Percentiles rank a stretch among this genome's conserved stretches.
phyloP scores from a whole-genome alignment of 495 filamentous ascomycete genomes.

The Penicillium riverlandense region DNA sequence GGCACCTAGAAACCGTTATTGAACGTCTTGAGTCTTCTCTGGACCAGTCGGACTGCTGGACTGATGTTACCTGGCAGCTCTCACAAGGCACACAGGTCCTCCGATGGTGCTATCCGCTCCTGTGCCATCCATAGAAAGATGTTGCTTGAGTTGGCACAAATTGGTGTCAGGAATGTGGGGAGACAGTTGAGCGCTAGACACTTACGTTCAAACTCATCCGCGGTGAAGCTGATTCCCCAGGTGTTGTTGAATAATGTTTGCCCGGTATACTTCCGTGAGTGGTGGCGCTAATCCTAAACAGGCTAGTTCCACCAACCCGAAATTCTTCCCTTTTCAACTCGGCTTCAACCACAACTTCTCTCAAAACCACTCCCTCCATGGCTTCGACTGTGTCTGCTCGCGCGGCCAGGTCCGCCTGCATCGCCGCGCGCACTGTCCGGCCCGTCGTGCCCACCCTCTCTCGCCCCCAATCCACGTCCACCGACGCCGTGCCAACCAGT shows the following conservation, averaged over 20 bases:
- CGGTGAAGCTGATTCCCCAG: no score
- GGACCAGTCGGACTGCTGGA: constrained; percentile 7
- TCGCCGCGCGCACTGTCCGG: constrained; percentile 13
- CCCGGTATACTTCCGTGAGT: neutral
- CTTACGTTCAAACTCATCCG: no score
- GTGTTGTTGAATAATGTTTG: no score
- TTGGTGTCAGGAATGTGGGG: no score
- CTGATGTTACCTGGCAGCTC: constrained; percentile 11
- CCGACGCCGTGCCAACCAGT: constrained; percentile 15
- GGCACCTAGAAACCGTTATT: constrained; percentile 13
- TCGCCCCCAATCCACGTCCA: constrained; percentile 18
- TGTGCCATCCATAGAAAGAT: constrained; percentile 13
- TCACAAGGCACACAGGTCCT: constrained; percentile 5
- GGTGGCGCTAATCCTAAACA: neutral
- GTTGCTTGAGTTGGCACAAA: no score
- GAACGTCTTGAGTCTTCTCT: constrained; percentile 1
- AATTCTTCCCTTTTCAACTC: constrained; percentile 19
- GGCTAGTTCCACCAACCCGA: constrained; percentile 4
- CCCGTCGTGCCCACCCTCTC: constrained; percentile 15
- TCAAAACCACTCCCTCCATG: constrained; percentile 20
- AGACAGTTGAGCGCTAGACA: no score
- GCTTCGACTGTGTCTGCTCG: constrained; percentile 30
- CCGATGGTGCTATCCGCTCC: neutral
- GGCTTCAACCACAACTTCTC: constrained; percentile 9
- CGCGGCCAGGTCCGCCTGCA: constrained; percentile 29